Evolutionary conservation across 176 grass and related monocot genomes (phyloP), one percentile per base, ranked within the genome.

Genomic region (Eleusine coracana): DNA sequence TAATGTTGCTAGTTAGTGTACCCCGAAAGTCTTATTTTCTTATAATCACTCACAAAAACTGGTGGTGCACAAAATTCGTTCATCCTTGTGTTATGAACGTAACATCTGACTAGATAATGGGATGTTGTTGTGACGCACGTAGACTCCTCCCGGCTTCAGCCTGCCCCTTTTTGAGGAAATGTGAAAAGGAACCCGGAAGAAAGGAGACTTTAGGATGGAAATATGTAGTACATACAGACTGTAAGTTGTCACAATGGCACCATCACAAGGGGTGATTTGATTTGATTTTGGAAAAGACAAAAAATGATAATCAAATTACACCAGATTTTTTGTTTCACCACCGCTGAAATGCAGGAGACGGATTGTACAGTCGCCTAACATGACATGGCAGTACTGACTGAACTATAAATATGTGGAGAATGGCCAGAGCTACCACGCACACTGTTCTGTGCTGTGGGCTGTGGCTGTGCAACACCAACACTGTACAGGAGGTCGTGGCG

Each of bases 331-430:
- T 58, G 5, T n/a, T 58, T 58, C 9, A 58, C 17, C 58, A 25
- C 58, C 0, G 23, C n/a, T 62, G 28, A 28, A 62, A 12, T 13
- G 59, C n/a, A 27, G 8, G 28, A 12, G 59, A 12, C 28, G 9
- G 17, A 15, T 11, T 74, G 40, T 11, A 23, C 17, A 36, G 6
- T 63, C 41, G 31, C 31, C 31, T 34, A 34, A 34, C 68, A 13
- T 28, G n/a, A 62, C 73, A 62, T 70, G 27, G 45, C 23, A 63
- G 3, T 59, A 59, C 56, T 7, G 20, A 59, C 2, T 25, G 21
- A 59, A 9, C 56, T 87, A 85, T 91, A 91, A 82, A 85, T 85
- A 67, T 48, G 76, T 62, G 58, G 59, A 72, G 45, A 52, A 52
- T 37, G 13, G 16, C 6, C 66, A 41, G n/a, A 39, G 15, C 29